These are phyloP conservation scores for Plectosphaerella cucumerina DNA, from an alignment of 2,329 filamentous ascomycete genomes.

Conservation along the genomic window DNA sequence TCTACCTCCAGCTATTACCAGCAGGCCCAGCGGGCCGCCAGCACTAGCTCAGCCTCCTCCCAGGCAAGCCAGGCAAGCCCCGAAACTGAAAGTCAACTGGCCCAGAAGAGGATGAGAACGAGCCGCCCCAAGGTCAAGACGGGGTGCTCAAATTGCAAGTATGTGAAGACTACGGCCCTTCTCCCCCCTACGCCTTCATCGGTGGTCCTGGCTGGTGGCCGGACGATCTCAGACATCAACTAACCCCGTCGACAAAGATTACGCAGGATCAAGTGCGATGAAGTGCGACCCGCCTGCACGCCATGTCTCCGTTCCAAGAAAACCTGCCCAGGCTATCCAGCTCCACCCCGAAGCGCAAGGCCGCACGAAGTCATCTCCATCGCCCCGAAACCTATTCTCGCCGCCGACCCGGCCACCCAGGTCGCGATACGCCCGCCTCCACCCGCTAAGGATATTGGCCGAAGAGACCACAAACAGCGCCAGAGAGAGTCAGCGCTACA, in stretches of 20 bases:
- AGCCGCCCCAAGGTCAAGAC: constrained; percentile 63
- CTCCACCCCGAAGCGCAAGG: constrained; percentile 43
- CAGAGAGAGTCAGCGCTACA: background rate
- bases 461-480: too few species aligned
- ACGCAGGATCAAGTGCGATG: constrained; percentile 64
- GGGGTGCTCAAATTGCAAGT: constrained; percentile 67
- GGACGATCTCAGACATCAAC: constrained; percentile 6
- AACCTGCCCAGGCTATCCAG: constrained; percentile 58
- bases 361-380: constrained; percentile 44
- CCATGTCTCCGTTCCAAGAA: constrained; percentile 58
- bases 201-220: constrained; percentile 1
- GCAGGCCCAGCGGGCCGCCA: background rate
- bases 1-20: background rate
- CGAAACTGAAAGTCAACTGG: constrained; percentile 11
- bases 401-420: constrained; percentile 10
- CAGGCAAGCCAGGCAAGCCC: constrained; percentile 7
- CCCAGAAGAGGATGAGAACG: constrained; percentile 41
- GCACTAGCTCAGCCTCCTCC: constrained; percentile 7
- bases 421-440: constrained; percentile 1
- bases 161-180: constrained; percentile 25
- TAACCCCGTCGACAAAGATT: constrained; percentile 34
- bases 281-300: constrained; percentile 54
- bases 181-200: background rate
- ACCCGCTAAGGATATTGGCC: background rate
- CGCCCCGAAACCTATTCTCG: constrained; percentile 39